These are phyloP conservation scores for Trichoderma erinaceum DNA, from an alignment of 495 filamentous ascomycete species.

Conservation along the genomic window DNA sequence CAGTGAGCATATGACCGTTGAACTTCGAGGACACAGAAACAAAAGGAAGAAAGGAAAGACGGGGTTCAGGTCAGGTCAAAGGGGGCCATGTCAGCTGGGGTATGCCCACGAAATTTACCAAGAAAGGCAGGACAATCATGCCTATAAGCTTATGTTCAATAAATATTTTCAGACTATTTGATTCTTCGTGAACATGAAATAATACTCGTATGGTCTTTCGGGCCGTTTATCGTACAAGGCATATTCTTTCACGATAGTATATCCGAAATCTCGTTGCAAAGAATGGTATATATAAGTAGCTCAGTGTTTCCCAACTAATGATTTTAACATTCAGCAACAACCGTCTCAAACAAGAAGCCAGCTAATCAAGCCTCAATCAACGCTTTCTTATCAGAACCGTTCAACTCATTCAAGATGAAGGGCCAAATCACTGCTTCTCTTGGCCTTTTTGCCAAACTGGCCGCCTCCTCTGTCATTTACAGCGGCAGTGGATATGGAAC, in stretches of 20 bases:
- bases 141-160: neutral
- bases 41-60: no score
- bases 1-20: no score
- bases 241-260: neutral
- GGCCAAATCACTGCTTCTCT: neutral
- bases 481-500: neutral
- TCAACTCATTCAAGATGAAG: neutral
- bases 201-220: neutral
- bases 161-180: neutral
- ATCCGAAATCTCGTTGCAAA: neutral
- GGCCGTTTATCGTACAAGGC: neutral
- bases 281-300: neutral
- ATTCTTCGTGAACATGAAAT: neutral
- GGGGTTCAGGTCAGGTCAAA: no score
- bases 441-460: neutral
- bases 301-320: neutral
- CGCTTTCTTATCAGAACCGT: neutral
- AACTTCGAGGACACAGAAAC: no score
- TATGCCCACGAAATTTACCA: neutral
- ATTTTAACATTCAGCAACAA: neutral
- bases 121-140: neutral
- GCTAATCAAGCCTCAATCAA: neutral
- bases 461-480: neutral
- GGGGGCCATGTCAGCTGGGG: neutral
- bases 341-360: neutral